Evolutionary conservation across 2,329 filamentous ascomycete species (phyloP).

Genomic region (Pseudofabraea citricarpa): DNA sequence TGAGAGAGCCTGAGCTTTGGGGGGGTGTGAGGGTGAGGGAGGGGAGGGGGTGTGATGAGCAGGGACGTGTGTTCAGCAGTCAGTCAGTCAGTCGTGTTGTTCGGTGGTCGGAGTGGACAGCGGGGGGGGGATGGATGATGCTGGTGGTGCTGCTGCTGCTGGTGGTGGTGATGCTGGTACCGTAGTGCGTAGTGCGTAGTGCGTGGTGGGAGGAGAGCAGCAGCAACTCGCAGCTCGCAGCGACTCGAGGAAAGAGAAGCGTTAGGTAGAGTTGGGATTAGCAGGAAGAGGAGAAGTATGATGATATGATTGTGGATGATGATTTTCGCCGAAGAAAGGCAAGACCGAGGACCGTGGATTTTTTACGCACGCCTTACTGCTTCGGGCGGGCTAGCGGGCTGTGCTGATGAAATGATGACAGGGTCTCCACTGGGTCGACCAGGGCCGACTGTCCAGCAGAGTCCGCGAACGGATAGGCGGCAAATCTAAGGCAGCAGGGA

Average conservation of each 20-base stretch:
- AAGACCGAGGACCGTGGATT: conserved; percentile 2
- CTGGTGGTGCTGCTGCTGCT: not conserved
- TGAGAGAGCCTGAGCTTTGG: not conserved
- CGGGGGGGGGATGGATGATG: not conserved
- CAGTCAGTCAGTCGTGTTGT: not conserved
- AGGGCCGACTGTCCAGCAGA: not conserved
- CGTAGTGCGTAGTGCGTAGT: too few species aligned
- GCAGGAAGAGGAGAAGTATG: not conserved
- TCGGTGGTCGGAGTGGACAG: not conserved
- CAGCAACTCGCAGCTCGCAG: too few species aligned
- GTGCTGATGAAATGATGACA: conserved; percentile 4
- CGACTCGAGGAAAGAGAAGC: not conserved
- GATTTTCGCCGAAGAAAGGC: conserved; percentile 3
- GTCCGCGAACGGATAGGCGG: conserved; percentile 3
- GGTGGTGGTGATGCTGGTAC: not conserved
- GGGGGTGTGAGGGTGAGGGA: not conserved
- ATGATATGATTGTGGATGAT: not conserved
- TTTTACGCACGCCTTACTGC: not conserved
- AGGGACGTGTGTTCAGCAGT: too few species aligned
- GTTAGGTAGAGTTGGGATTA: not conserved
- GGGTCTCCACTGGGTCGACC: conserved; percentile 1
- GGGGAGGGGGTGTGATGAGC: not conserved
- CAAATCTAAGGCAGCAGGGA: not conserved
- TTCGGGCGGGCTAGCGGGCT: not conserved
- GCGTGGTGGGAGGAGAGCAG: not conserved